Percentiles rank a stretch among this genome's conserved stretches.
Conservation (phyloP, 1,284 basidiomycete genomes). For the Marasmius fiardii region DNA sequence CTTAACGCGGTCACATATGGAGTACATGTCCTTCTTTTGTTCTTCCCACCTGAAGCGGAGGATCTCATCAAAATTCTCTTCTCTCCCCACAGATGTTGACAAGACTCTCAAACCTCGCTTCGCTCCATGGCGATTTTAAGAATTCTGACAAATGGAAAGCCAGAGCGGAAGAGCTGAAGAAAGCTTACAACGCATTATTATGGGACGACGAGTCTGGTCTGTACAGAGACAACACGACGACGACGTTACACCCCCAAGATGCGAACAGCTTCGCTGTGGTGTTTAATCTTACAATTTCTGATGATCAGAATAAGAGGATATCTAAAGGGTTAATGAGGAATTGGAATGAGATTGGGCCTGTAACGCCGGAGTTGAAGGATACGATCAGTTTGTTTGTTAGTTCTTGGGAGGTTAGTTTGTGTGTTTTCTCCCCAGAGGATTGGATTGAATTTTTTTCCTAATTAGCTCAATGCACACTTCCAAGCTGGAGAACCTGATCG, state of each 20-base stretch:
- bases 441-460: not conserved
- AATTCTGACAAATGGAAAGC: conserved; percentile 31
- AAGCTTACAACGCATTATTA: conserved; percentile 38
- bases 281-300: conserved; percentile 43
- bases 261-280: conserved; percentile 48
- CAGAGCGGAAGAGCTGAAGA: conserved; percentile 42
- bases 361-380: conserved; percentile 48
- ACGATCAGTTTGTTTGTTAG: conserved; percentile 51
- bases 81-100: conserved; percentile 34
- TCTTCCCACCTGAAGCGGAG: not conserved
- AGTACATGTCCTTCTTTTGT: conserved; percentile 20
- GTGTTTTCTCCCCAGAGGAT: not conserved
- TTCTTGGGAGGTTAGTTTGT: conserved; percentile 40
- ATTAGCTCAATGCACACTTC: conserved; percentile 49
- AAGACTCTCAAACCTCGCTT: conserved; percentile 45
- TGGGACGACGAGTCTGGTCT: conserved; percentile 40
- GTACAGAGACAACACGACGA: conserved; percentile 43
- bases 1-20: conserved; percentile 46
- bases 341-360: conserved; percentile 46
- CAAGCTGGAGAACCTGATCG: conserved; percentile 41
- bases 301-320: conserved; percentile 36
- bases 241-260: conserved; percentile 45
- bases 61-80: not conserved
- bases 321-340: conserved; percentile 42
- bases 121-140: conserved; percentile 31